Percentiles rank a stretch among this genome's conserved stretches.
phyloP scores from a whole-genome alignment of 345 rosid species.

The Dipteronia sinensis region DNA sequence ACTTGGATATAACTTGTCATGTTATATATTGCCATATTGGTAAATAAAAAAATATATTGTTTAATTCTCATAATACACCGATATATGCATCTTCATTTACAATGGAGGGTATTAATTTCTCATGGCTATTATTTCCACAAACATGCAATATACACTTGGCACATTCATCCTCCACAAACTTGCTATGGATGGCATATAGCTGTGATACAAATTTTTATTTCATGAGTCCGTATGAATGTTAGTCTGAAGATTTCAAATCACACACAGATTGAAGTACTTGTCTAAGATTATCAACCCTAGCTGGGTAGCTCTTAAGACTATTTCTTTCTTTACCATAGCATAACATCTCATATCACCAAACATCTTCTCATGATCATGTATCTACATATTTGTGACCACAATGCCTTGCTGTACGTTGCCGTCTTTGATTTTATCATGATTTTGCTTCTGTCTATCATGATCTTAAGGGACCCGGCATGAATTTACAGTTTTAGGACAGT shows the following conservation, averaged over 20 bases:
- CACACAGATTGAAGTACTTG: slow-evolving; percentile 7
- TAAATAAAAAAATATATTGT: slow-evolving; percentile 17
- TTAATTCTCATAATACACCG: slow-evolving; percentile 76
- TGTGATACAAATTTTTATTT: not conserved
- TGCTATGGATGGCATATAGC: not conserved
- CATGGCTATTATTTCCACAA: not conserved
- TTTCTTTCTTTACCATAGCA: not conserved
- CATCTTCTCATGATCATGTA: not conserved
- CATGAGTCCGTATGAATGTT: slow-evolving; percentile 7
- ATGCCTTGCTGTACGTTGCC: not conserved
- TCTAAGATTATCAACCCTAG: slow-evolving; percentile 3
- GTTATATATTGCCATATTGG: slow-evolving; percentile 9
- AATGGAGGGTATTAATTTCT: slow-evolving; percentile 87
- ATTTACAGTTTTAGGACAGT: too few species aligned
- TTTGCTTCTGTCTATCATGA: slow-evolving; percentile 11
- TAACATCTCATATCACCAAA: not conserved
- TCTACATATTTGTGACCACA: not conserved
- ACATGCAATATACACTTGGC: not conserved
- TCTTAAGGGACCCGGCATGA: too few species aligned
- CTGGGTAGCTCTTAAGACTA: slow-evolving; percentile 14
- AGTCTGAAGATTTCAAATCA: slow-evolving; percentile 10
- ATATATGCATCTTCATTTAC: slow-evolving; percentile 96
- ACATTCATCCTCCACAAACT: not conserved
- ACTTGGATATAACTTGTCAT: not conserved
- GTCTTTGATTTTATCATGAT: not conserved